Conservation (phyloP, 768 basidiomycete species). For the Lactifluus echinatus region DNA sequence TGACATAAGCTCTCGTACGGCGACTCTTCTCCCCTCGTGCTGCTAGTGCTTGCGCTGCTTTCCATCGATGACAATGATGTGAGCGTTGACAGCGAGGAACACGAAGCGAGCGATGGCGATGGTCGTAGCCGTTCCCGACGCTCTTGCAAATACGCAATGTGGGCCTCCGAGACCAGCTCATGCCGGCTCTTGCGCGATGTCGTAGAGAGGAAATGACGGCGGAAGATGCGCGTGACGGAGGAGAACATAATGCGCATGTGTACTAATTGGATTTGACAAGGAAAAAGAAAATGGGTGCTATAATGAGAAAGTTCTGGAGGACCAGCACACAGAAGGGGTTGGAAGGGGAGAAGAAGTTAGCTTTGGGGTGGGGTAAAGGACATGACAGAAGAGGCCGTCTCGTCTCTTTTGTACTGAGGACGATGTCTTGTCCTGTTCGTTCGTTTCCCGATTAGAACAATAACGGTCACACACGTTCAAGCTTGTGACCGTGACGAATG, state of each 20-base stretch:
- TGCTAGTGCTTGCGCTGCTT: no score
- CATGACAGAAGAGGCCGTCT: no score
- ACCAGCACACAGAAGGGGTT: background rate
- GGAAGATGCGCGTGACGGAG: conserved; percentile 12
- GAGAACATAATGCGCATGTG: conserved; percentile 3
- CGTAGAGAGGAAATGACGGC: background rate
- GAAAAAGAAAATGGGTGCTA: background rate
- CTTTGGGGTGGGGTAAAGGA: background rate
- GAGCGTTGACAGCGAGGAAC: background rate
- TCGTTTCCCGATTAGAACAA: no score
- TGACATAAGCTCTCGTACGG: conserved; percentile 10
- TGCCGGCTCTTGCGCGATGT: conserved; percentile 8
- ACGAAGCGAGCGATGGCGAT: background rate
- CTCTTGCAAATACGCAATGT: conserved; percentile 1
- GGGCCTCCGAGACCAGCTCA: conserved; percentile 13
- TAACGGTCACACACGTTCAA: no score
- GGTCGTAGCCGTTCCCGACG: background rate
- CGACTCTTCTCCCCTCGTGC: background rate
- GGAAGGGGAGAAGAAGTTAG: background rate
- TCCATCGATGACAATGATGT: background rate
- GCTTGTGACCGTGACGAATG: no score
- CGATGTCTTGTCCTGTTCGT: no score
- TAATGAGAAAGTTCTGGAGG: background rate
- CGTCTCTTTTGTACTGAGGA: no score
- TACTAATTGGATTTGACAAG: no score